phyloP scores from a whole-genome alignment of 140 eudicot species.

The Stevia rebaudiana region DNA sequence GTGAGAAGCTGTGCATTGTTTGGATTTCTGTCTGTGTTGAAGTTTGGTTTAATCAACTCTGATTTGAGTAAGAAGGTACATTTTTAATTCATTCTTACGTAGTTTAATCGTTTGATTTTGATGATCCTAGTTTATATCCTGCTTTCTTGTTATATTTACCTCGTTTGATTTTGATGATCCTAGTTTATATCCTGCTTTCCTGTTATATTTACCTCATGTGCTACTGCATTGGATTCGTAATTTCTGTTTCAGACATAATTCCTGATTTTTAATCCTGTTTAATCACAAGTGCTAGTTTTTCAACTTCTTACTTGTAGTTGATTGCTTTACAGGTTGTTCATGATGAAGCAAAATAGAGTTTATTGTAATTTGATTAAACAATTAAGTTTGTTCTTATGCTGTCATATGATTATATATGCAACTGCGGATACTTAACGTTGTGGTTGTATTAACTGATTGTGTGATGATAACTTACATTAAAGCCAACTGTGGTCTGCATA shows the following conservation, averaged over 20 bases:
- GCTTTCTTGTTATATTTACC: constrained; percentile 1
- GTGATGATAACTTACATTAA: background rate
- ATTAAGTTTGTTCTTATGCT: background rate
- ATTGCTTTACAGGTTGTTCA: background rate
- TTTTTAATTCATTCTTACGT: background rate
- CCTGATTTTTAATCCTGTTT: background rate
- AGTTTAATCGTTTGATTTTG: no score
- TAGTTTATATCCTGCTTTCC: background rate
- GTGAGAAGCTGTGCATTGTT: background rate
- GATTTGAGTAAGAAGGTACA: constrained; percentile 10
- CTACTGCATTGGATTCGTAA: background rate
- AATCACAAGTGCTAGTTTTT: background rate
- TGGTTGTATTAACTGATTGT: background rate
- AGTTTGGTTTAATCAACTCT: constrained; percentile 5
- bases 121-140: background rate
- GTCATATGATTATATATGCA: background rate
- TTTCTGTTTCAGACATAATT: background rate
- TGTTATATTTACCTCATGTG: constrained; percentile 9
- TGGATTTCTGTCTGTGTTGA: constrained; percentile 5
- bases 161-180: no score
- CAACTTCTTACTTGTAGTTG: background rate
- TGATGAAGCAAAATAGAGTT: constrained; percentile 3
- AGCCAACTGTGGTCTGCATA: background rate
- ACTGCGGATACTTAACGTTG: background rate
- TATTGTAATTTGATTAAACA: background rate